Evolutionary conservation across 306 rosid genomes (phyloP).

Genomic region (Dryas drummondii): DNA sequence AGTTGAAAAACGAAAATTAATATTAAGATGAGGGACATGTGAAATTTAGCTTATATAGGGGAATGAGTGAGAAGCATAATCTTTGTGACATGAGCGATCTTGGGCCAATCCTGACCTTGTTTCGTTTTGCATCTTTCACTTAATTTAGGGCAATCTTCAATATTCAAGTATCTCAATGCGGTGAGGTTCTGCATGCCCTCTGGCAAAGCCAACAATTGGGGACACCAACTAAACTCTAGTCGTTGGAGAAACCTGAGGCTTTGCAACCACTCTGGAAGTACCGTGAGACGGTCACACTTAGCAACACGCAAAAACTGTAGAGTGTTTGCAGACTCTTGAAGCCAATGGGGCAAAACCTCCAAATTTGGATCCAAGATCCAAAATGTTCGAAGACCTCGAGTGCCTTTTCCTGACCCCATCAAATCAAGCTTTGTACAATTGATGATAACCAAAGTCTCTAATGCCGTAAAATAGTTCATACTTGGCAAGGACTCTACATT

Average conservation of each 20-base stretch:
- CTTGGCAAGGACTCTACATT: background rate
- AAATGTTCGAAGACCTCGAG: background rate
- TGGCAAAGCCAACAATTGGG: background rate
- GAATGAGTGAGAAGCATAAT: background rate
- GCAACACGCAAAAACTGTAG: background rate
- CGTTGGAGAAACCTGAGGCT: too few species aligned
- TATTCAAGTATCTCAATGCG: background rate
- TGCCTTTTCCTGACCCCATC: background rate
- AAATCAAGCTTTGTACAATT: background rate
- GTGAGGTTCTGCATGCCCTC: background rate
- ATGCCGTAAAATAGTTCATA: background rate
- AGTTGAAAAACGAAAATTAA: too few species aligned
- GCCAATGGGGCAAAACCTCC: background rate
- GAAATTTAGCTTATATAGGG: too few species aligned
- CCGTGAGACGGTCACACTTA: constrained; percentile 3
- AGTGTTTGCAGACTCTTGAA: constrained; percentile 17
- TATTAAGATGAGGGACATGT: too few species aligned
- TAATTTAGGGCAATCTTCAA: background rate
- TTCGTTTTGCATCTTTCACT: background rate
- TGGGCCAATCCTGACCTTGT: background rate
- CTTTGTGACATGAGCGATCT: background rate
- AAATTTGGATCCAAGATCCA: too few species aligned
- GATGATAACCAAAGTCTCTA: background rate
- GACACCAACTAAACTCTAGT: background rate
- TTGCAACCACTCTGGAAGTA: constrained; percentile 34